Evolutionary conservation across 192 early-diverging fungal genomes (phyloP).

Genomic region (Geranomyces michiganensis): DNA sequence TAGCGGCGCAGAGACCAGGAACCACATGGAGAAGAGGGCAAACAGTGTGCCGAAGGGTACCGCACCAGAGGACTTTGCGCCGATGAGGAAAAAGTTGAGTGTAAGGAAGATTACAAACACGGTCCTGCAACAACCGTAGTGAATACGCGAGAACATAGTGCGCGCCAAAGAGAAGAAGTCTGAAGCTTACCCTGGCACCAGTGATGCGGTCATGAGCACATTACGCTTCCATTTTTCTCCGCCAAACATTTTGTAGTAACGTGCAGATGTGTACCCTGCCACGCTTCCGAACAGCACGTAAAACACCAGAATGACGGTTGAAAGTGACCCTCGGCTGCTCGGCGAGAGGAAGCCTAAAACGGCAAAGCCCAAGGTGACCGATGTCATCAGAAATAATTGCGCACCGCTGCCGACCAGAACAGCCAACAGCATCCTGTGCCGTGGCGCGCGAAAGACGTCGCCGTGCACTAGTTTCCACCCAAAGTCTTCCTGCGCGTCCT

Average conservation of each 20-base stretch:
- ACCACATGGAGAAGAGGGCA: constrained; percentile 80
- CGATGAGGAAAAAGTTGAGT: constrained; percentile 87
- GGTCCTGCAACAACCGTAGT: constrained; percentile 36
- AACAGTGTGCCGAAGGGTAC: constrained; percentile 88
- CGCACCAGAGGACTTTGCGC: constrained; percentile 79
- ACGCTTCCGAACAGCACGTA: constrained; percentile 85
- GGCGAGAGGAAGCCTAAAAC: constrained; percentile 92
- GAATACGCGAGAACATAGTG: background rate
- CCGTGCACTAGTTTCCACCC: constrained; percentile 70
- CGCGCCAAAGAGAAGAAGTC: too few species aligned
- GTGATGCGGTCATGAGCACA: constrained; percentile 77
- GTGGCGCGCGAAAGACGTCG: constrained; percentile 63
- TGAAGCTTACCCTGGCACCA: constrained; percentile 76
- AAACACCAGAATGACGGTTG: constrained; percentile 87
- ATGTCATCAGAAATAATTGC: constrained; percentile 55
- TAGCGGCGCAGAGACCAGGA: constrained; percentile 75
- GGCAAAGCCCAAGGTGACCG: constrained; percentile 73
- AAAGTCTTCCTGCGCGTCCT: constrained; percentile 64
- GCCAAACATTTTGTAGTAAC: constrained; percentile 90
- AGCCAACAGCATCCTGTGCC: constrained; percentile 52
- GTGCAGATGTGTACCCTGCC: constrained; percentile 86
- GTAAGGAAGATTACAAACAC: constrained; percentile 65
- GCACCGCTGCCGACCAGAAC: constrained; percentile 63
- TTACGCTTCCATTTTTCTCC: constrained; percentile 85
- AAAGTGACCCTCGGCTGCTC: constrained; percentile 81